phyloP scores from a whole-genome alignment of 805 yeast genomes.

The Suhomyces faveliae region DNA sequence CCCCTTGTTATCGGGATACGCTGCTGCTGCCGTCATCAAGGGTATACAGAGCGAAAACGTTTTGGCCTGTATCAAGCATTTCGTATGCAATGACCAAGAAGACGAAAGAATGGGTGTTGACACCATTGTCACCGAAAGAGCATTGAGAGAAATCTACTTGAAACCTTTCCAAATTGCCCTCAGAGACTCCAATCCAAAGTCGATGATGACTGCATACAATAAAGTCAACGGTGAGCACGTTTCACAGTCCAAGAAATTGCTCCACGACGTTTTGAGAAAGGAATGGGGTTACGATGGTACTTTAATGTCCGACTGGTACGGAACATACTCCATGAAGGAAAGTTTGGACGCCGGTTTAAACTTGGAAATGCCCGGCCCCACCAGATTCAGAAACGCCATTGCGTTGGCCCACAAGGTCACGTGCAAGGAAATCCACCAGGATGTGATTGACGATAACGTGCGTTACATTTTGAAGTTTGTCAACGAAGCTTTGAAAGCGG shows the following conservation, averaged over 20 bases:
- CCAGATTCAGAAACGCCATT: constrained; percentile 43
- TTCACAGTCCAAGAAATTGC: constrained; percentile 43
- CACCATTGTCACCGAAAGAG: constrained; percentile 54
- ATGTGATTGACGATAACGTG: constrained; percentile 48
- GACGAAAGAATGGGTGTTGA: constrained; percentile 50
- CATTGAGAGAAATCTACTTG: constrained; percentile 63
- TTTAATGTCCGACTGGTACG: constrained; percentile 65
- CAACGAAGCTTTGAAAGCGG: constrained; percentile 40
- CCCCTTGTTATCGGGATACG: constrained; percentile 48
- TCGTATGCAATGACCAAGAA: constrained; percentile 62
- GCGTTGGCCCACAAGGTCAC: constrained; percentile 42
- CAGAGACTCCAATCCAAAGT: constrained; percentile 49
- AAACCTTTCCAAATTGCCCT: constrained; percentile 63
- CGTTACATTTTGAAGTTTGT: constrained; percentile 47
- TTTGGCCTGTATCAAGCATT: constrained; percentile 61
- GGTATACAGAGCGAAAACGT: constrained; percentile 55
- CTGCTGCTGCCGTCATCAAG: constrained; percentile 47
- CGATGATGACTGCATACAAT: constrained; percentile 64
- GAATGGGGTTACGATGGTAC: constrained; percentile 62
- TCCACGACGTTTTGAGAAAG: constrained; percentile 47
- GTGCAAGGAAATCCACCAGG: constrained; percentile 39
- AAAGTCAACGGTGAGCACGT: constrained; percentile 61
- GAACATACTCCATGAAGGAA: constrained; percentile 48
- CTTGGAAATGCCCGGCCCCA: constrained; percentile 68
- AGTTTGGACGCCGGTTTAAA: constrained; percentile 57